Conservation (phyloP, 352 stramenopile species). For the Globisporangium perplexum region DNA sequence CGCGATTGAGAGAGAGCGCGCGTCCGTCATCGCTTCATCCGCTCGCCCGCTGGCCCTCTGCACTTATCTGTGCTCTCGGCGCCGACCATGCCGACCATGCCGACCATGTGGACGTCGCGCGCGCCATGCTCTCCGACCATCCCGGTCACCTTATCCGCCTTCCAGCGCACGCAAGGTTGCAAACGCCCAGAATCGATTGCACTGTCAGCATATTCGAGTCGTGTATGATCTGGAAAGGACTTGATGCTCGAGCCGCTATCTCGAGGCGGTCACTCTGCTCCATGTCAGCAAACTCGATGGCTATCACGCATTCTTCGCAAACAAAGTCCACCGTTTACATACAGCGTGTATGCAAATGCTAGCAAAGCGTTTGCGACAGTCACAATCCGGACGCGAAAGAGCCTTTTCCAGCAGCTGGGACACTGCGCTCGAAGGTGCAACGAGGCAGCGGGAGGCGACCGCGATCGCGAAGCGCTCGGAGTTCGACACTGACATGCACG, state of each 20-base stretch:
- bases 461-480: not conserved
- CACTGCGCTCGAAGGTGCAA: not conserved
- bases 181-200: not conserved
- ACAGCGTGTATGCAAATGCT: not conserved
- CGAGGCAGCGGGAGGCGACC: not conserved
- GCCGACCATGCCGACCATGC: slow-evolving; percentile 9
- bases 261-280: not conserved
- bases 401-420: slow-evolving; percentile 9
- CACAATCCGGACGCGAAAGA: not conserved
- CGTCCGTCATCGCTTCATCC: not conserved
- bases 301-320: not conserved
- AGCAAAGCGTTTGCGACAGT: not conserved
- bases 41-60: not conserved
- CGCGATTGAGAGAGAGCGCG: not conserved
- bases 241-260: not conserved
- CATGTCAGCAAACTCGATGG: not conserved
- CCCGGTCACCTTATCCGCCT: slow-evolving; percentile 15
- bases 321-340: not conserved
- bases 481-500: not conserved
- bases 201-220: not conserved
- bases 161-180: not conserved
- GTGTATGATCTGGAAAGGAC: not conserved
- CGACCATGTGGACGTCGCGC: slow-evolving; percentile 9
- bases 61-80: not conserved
- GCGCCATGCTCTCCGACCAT: slow-evolving; percentile 9